Evolutionary conservation across 108 stramenopile genomes (phyloP).

Genomic region (Thalassiosira profunda): DNA sequence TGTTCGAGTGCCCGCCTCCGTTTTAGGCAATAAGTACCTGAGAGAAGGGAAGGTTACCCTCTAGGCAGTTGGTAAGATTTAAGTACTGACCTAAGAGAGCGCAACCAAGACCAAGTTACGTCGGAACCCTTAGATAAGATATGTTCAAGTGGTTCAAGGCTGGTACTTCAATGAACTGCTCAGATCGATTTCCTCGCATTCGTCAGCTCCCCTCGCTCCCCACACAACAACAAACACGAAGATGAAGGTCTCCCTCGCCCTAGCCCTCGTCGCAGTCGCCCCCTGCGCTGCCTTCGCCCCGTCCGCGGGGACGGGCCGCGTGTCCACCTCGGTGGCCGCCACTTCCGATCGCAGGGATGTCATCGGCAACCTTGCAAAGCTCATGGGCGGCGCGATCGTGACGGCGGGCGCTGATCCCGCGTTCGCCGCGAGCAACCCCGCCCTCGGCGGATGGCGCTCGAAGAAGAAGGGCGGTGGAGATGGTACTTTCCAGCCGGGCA

Average conservation of each 20-base stretch:
- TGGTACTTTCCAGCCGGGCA: constrained; percentile 31
- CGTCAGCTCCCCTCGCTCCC: too few species aligned
- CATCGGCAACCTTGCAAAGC: constrained; percentile 38
- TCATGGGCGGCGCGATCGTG: constrained; percentile 37
- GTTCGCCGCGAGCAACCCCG: constrained; percentile 27
- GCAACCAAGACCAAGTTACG: too few species aligned
- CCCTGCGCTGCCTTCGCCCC: constrained; percentile 31
- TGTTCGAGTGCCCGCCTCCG: constrained; percentile 61
- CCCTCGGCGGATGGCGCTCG: constrained; percentile 24
- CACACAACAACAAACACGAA: constrained; percentile 27
- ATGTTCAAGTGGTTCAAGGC: too few species aligned
- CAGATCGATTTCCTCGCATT: too few species aligned
- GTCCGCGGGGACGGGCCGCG: constrained; percentile 12
- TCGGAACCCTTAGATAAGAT: too few species aligned
- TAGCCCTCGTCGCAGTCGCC: constrained; percentile 27
- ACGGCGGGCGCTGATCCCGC: constrained; percentile 38
- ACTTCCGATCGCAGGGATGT: constrained; percentile 43
- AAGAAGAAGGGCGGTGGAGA: constrained; percentile 17
- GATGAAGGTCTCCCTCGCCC: constrained; percentile 11
- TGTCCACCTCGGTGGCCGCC: constrained; percentile 30
- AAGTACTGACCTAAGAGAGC: too few species aligned
- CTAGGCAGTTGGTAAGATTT: too few species aligned
- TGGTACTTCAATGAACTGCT: too few species aligned
- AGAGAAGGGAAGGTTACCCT: too few species aligned
- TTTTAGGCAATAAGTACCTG: constrained; percentile 55